These are phyloP conservation scores for Amaranthus tricolor DNA, from an alignment of 179 eudicot genomes.

Conservation along the genomic window DNA sequence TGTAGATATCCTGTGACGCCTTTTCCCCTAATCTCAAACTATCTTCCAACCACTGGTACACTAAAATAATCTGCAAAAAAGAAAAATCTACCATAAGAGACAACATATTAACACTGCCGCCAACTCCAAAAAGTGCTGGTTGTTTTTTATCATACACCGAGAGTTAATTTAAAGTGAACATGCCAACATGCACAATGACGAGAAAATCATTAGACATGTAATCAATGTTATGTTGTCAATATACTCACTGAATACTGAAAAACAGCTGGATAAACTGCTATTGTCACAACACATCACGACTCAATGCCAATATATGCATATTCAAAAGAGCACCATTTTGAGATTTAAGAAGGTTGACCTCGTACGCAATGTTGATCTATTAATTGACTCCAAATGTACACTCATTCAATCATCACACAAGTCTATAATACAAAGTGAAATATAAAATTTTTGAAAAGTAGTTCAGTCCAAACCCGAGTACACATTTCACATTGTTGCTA, in stretches of 20 bases:
- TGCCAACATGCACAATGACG: background rate
- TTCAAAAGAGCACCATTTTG: background rate
- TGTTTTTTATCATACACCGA: background rate
- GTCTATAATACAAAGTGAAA: background rate
- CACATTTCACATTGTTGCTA: background rate
- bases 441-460: background rate
- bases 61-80: conserved; percentile 51
- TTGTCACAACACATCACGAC: background rate
- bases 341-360: background rate
- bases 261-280: background rate
- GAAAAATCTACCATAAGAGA: conserved; percentile 1
- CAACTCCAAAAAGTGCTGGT: background rate
- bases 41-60: conserved; percentile 87
- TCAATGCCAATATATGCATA: background rate
- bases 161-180: background rate
- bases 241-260: background rate
- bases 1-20: conserved; percentile 51
- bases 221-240: too few relatives aligned
- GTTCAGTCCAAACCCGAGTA: background rate
- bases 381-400: background rate
- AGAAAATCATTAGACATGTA: background rate
- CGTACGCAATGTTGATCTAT: background rate
- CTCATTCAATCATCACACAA: background rate
- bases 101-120: background rate
- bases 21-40: conserved; percentile 70